Evolutionary conservation across 306 rosid genomes (phyloP).

Genomic region (Abrus pulchellus): DNA sequence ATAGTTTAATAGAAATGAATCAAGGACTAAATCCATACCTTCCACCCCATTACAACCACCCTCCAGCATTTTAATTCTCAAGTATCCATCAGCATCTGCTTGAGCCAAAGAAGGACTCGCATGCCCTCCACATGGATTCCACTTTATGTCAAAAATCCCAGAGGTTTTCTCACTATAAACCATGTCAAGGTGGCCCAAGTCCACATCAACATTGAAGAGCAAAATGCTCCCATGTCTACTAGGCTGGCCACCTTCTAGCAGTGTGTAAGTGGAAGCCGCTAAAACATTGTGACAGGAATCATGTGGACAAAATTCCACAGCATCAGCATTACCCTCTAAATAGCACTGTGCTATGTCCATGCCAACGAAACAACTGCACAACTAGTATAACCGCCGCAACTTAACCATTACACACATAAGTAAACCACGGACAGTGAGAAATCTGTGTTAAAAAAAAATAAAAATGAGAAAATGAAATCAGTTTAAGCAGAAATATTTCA

Average conservation of each 20-base stretch:
- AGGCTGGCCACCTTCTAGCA: constrained; percentile 77
- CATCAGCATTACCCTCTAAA: constrained; percentile 90
- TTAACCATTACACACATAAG: too few relatives aligned
- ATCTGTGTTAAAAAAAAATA: constrained; percentile 6
- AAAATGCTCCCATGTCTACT: constrained; percentile 82
- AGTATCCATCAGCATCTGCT: constrained; percentile 87
- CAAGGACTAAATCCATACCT: constrained; percentile 57
- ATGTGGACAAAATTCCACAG: constrained; percentile 88
- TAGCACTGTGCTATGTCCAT: constrained; percentile 83
- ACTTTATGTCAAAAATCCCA: constrained; percentile 87
- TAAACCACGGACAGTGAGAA: background rate
- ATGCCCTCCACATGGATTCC: constrained; percentile 69
- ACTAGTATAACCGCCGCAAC: background rate
- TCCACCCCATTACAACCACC: constrained; percentile 52
- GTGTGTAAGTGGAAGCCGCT: constrained; percentile 84
- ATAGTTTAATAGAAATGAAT: background rate
- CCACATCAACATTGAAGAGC: constrained; percentile 63
- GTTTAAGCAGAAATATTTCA: background rate
- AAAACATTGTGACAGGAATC: constrained; percentile 60
- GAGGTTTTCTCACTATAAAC: constrained; percentile 59
- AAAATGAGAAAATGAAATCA: background rate
- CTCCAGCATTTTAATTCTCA: constrained; percentile 69
- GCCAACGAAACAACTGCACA: background rate
- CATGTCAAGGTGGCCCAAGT: constrained; percentile 53
- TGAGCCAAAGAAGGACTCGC: constrained; percentile 69